A percentile compares a stretch with the other conserved stretches of the same genome.
phyloP scores from a whole-genome alignment of 2,329 filamentous ascomycete genomes.

The Penicillium expansum region DNA sequence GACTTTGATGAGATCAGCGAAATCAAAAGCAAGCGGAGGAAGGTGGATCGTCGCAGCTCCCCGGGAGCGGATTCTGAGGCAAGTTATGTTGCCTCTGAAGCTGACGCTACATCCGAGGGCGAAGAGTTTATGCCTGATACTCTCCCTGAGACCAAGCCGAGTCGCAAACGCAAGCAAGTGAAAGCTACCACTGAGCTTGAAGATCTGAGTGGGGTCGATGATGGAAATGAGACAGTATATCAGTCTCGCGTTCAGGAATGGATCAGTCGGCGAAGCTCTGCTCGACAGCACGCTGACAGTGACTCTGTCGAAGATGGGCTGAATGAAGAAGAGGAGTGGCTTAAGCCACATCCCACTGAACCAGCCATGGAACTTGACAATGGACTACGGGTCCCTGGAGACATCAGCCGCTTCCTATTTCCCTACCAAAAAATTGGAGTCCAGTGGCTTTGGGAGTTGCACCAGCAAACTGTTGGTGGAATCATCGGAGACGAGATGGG shows the following conservation, averaged over 20 bases:
- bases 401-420: conserved; percentile 88
- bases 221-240: conserved; percentile 83
- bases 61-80: conserved; percentile 30
- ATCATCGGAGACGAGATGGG: conserved; percentile 99
- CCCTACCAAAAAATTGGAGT: conserved; percentile 97
- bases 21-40: conserved; percentile 36
- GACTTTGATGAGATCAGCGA: conserved; percentile 46
- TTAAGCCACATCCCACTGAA: conserved; percentile 74
- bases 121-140: conserved; percentile 37
- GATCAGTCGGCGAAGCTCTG: conserved; percentile 62
- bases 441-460: conserved; percentile 92
- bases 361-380: conserved; percentile 62
- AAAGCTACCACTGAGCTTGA: conserved; percentile 46
- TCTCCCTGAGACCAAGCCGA: conserved; percentile 17
- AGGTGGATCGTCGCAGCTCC: conserved; percentile 20
- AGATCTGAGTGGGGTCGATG: conserved; percentile 68
- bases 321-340: conserved; percentile 61
- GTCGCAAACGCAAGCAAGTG: conserved; percentile 22
- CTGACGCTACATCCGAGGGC: conserved; percentile 32
- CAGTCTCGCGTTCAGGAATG: conserved; percentile 72
- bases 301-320: conserved; percentile 39
- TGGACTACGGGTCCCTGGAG: conserved; percentile 78
- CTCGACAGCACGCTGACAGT: conserved; percentile 49
- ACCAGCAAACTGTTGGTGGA: conserved; percentile 83
- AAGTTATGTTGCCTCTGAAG: conserved; percentile 35